Conservation (phyloP, 768 basidiomycete genomes). For the Plicaturopsis crispa region DNA sequence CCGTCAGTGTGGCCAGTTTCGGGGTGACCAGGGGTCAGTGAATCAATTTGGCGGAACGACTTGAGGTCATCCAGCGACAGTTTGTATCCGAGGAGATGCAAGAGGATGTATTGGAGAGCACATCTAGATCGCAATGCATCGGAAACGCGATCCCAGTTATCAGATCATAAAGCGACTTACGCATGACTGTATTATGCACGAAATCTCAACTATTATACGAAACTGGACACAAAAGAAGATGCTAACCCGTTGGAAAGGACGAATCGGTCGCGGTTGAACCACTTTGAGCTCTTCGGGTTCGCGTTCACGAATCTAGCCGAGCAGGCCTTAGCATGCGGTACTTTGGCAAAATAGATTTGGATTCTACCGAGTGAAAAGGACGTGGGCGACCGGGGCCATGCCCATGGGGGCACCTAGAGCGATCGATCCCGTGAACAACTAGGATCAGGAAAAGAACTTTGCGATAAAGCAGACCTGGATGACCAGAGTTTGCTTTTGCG, state of each 20-base stretch:
- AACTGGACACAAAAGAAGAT: not conserved
- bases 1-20: constrained; percentile 68
- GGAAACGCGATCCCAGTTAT: constrained; percentile 1
- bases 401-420: constrained; percentile 85
- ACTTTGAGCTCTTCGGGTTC: constrained; percentile 84
- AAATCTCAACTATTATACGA: constrained; percentile 9
- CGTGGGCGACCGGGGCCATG: constrained; percentile 78
- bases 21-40: constrained; percentile 90
- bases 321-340: not conserved
- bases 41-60: constrained; percentile 85
- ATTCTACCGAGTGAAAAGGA: constrained; percentile 67
- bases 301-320: constrained; percentile 68
- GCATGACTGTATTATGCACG: constrained; percentile 46
- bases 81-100: constrained; percentile 90
- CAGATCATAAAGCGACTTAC: constrained; percentile 35
- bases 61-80: constrained; percentile 90
- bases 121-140: constrained; percentile 43
- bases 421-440: too few relatives aligned
- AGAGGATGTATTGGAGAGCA: constrained; percentile 86
- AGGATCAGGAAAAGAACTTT: not conserved
- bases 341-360: too few relatives aligned
- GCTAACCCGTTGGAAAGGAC: constrained; percentile 91
- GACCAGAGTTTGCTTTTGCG: constrained; percentile 88
- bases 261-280: constrained; percentile 96
- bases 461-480: constrained; percentile 70